Percentiles rank a stretch among this genome's conserved stretches.
phyloP scores from a whole-genome alignment of 2,329 filamentous ascomycete genomes.

The Trichothecium sympodiale region DNA sequence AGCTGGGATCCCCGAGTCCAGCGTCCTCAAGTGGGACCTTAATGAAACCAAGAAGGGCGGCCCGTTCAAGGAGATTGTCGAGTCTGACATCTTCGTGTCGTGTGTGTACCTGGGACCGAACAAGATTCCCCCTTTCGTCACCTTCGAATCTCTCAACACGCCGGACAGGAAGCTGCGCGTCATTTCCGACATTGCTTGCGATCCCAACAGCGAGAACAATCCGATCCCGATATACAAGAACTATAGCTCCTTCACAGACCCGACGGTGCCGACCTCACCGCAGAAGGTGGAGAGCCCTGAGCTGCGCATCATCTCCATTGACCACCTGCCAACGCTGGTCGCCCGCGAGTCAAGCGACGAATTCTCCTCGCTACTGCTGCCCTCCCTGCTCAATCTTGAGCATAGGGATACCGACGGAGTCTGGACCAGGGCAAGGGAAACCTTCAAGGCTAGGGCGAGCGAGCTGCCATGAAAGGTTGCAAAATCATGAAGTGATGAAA shows the following conservation, averaged over 20 bases:
- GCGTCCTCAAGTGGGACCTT: conserved; percentile 59
- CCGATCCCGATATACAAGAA: conserved; percentile 64
- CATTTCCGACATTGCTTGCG: conserved; percentile 65
- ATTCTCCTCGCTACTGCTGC: conserved; percentile 66
- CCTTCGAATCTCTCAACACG: conserved; percentile 43
- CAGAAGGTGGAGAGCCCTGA: conserved; percentile 35
- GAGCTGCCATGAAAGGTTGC: no score
- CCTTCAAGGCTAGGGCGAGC: no score
- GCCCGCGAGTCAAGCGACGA: conserved; percentile 75
- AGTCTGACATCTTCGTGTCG: conserved; percentile 67
- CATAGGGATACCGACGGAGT: conserved; percentile 59
- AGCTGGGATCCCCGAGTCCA: conserved; percentile 5
- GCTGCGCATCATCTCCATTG: conserved; percentile 72
- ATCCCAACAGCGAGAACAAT: conserved; percentile 60
- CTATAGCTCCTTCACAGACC: conserved; percentile 73
- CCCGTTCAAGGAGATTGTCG: conserved; percentile 64
- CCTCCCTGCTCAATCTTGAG: conserved; percentile 65
- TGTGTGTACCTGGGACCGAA: conserved; percentile 64
- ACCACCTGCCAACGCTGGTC: conserved; percentile 68
- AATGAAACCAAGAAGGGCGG: conserved; percentile 62
- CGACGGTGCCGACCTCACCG: conserved; percentile 48
- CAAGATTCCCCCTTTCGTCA: conserved; percentile 64
- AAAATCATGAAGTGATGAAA: no score
- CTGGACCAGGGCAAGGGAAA: conserved; percentile 69
- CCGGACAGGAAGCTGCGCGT: conserved; percentile 62